Base-by-base conservation (phyloP, 208 protist genomes). In the Ichthyophonus hoferi region DNA sequence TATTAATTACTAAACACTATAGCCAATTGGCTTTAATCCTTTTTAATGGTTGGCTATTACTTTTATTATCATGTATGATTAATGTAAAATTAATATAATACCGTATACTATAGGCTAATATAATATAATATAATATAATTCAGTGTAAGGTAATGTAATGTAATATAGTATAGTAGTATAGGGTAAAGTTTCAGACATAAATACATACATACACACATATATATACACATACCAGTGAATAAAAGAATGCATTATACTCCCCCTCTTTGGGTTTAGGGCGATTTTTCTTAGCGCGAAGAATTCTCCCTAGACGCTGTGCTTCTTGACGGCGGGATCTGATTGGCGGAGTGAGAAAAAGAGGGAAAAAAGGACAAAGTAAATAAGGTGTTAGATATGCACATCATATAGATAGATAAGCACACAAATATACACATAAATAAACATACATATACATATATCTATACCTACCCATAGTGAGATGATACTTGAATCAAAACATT, bases 401-500 rank as follows among this genome's bases (percentile, higher is more conserved):
- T 67, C 24, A 67, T 67, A 24, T 7, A 67, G 50, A 67, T n/a
- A 67, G 50, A 24, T n/a, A 67, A 67, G 24, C 7, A 67, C 50
- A 67, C 50, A 67, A 67, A 67, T n/a, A 7, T 7, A 67, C 50
- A 67, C 50, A 67, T n/a, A 7, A 67, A 67, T 67, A 67, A 67
- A 67, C 7, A 67, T n/a, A 67, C 7, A 67, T n/a, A 67, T 24
- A 7, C 50, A 67, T n/a, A n/a, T n/a, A n/a, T n/a, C n/a, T n/a
- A n/a, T n/a, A n/a, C n/a, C n/a, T n/a, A 81, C 77, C 97, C 97
- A 81, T 97, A 98, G 92, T 98, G 97, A 86, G 96, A 98, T 0
- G 97, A 98, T 31, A 88, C 39, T 91, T 99, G 98, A 88, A 99
- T 99, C 37, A 99, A 96, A 12, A 99, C 98, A 85, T 97, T 99